phyloP scores from a whole-genome alignment of 176 grass and related monocot genomes.

The Triticum dicoccoides region DNA sequence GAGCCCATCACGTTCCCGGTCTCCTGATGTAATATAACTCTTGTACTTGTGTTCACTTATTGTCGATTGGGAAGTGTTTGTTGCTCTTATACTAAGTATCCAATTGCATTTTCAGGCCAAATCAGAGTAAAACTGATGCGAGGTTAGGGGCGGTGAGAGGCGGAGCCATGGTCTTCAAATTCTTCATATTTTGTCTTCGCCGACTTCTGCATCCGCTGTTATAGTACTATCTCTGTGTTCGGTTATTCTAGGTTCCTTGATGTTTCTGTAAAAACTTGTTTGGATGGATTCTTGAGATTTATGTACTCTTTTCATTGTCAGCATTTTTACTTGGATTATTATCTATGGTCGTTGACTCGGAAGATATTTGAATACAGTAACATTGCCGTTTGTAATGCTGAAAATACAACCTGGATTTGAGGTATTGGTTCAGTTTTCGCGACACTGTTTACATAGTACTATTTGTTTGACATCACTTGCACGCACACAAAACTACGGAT shows the following conservation, averaged over 20 bases:
- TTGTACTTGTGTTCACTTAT: neutral
- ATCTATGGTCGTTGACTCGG: neutral
- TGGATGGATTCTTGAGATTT: constrained; percentile 8
- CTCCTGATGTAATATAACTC: constrained; percentile 32
- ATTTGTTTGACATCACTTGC: neutral
- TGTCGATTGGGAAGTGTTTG: neutral
- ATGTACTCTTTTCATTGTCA: neutral
- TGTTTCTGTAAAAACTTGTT: constrained; percentile 1
- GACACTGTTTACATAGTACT: neutral
- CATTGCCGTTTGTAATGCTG: neutral
- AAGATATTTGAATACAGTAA: neutral
- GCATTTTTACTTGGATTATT: neutral
- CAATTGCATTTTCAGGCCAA: constrained; percentile 22
- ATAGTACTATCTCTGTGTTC: neutral
- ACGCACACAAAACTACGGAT: no score
- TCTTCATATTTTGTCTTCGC: neutral
- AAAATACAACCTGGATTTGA: neutral
- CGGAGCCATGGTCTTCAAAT: constrained; percentile 9
- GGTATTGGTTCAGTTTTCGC: neutral
- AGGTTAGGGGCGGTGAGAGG: neutral
- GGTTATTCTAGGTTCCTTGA: constrained; percentile 1
- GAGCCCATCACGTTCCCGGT: constrained; percentile 34
- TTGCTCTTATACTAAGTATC: neutral
- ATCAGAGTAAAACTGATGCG: constrained; percentile 14
- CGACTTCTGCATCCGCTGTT: neutral